These are phyloP conservation scores for Alnus glutinosa DNA, from an alignment of 306 rosid species.

Conservation along the genomic window DNA sequence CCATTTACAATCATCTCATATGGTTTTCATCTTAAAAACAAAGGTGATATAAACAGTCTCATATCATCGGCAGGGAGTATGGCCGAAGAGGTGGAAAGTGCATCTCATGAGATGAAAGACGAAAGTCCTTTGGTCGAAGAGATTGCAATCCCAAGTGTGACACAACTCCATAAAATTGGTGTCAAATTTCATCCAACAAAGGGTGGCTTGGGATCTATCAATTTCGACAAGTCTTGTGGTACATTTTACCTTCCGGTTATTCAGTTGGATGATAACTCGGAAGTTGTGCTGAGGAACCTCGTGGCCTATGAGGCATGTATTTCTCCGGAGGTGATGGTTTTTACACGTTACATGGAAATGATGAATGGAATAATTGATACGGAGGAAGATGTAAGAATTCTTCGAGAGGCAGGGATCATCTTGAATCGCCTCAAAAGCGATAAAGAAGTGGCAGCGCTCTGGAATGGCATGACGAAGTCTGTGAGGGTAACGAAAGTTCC, in stretches of 20 bases:
- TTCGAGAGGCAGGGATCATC: neutral
- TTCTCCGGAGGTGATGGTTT: neutral
- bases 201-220: too few relatives aligned
- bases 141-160: too few relatives aligned
- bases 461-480: too few relatives aligned
- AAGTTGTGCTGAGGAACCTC: constrained; percentile 5
- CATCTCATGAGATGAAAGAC: too few relatives aligned
- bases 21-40: neutral
- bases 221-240: too few relatives aligned
- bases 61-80: neutral
- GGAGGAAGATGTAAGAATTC: constrained; percentile 8
- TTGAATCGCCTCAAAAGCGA: too few relatives aligned
- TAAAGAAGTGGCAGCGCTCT: too few relatives aligned
- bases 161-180: too few relatives aligned
- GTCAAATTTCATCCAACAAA: too few relatives aligned
- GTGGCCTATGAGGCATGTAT: constrained; percentile 16
- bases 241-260: constrained; percentile 1
- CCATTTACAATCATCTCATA: neutral
- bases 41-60: neutral
- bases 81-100: neutral
- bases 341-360: constrained; percentile 2
- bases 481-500: neutral
- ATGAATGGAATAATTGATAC: constrained; percentile 21
- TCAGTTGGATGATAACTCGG: neutral
- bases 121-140: too few relatives aligned